Percentiles rank a stretch among this genome's conserved stretches.
phyloP scores from a whole-genome alignment of 2,329 filamentous ascomycete genomes.

The Orbilia blumenaviensis region DNA sequence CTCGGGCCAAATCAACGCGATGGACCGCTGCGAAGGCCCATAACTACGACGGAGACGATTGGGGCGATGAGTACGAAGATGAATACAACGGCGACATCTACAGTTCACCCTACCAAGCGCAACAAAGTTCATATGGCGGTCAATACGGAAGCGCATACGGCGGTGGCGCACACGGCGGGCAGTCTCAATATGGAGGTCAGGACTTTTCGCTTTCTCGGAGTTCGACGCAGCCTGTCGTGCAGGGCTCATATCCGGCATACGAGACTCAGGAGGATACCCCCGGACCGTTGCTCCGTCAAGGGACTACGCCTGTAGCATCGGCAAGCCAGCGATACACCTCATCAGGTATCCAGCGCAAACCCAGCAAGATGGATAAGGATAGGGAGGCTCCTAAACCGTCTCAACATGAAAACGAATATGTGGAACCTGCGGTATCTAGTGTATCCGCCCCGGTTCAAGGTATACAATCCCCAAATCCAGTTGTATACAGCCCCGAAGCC shows the following conservation, averaged over 20 bases:
- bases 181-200: constrained; percentile 1
- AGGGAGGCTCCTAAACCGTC: constrained; percentile 3
- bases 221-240: constrained; percentile 37
- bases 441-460: background rate
- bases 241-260: constrained; percentile 17
- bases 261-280: constrained; percentile 17
- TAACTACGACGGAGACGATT: constrained; percentile 50
- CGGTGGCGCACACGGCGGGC: too few species aligned
- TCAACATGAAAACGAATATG: constrained; percentile 11
- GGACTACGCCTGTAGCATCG: constrained; percentile 24
- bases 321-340: constrained; percentile 6
- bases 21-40: constrained; percentile 44
- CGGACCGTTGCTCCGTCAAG: constrained; percentile 29
- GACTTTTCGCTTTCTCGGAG: constrained; percentile 20
- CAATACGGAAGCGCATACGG: constrained; percentile 5
- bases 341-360: constrained; percentile 47
- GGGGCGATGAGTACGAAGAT: constrained; percentile 44
- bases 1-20: constrained; percentile 36
- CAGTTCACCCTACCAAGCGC: constrained; percentile 26
- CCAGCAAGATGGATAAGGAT: constrained; percentile 51
- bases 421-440: background rate
- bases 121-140: background rate
- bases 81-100: constrained; percentile 35
- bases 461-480: background rate
- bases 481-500: background rate